Evolutionary conservation across 2,329 filamentous ascomycete species (phyloP), one percentile per base, ranked within the genome.

Genomic region (Paraconiothyrium brasiliense): DNA sequence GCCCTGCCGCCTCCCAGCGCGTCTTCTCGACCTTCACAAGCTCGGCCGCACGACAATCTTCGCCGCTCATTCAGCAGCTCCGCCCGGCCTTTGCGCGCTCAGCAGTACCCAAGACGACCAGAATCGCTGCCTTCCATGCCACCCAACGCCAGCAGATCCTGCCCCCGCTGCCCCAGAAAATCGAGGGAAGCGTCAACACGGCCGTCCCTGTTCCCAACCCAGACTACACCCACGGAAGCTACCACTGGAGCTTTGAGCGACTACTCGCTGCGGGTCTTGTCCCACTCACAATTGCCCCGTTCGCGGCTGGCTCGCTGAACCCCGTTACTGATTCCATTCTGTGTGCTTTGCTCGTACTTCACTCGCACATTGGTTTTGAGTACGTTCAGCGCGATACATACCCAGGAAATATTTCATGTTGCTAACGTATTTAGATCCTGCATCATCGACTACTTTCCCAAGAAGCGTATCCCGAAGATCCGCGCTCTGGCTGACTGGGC

Each of bases 201-300:
- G 88, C 95, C 59, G 91, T 87, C 35, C 88, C 87, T 43, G 81
- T 97, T 27, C 94, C 93, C 49, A 78, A 87, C 24, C 82, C 92
- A 57, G 88, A 86, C 71, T 89, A 94, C 46, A 84, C 89, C 59
- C 92, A 99, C 83, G 95, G 95, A 72, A 96, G 92, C 81, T 99
- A 98, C 85, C 95, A 99, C 87, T 99, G 95, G 95, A 92, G 91
- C 63, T 97, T 97, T 76, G 95, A 99, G 86, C 85, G 92, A 76
- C 79, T 93, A 59, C 83, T 98, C 71, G 90, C 93, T 60, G 90
- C 88, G 60, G 91, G 89, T 59, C 88, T 99, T 64, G 84, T 99
- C 64, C 96, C 95, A 54, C 85, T 99, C 68, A 93, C 91, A 66
- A 85, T 98, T 69, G 90, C 93, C 43, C 95, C 95, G 66, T 99